Evolutionary conservation across 2,329 filamentous ascomycete genomes (phyloP).

Genomic region (Aspergillus sp.): DNA sequence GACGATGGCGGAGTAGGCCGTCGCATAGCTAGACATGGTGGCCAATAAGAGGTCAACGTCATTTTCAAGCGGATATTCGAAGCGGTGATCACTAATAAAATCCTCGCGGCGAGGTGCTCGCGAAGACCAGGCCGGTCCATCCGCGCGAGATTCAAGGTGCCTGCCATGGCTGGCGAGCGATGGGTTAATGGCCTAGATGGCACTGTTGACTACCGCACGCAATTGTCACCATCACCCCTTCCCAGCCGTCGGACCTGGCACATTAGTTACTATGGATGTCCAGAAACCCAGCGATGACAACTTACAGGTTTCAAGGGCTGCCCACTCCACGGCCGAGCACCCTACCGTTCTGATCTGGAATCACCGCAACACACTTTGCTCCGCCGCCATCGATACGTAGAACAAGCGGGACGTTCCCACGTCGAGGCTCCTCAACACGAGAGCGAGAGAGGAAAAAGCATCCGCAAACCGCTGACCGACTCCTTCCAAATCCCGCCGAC

Average conservation of each 20-base stretch:
- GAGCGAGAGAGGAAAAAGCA: conserved; percentile 18
- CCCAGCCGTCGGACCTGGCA: conserved; percentile 27
- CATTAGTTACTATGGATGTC: background rate
- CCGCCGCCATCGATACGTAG: conserved; percentile 51
- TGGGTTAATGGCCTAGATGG: conserved; percentile 16
- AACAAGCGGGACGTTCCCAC: conserved; percentile 20
- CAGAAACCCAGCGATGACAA: background rate
- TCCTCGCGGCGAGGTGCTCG: background rate
- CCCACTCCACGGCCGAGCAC: conserved; percentile 34
- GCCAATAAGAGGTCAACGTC: conserved; percentile 48
- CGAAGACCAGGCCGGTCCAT: conserved; percentile 42
- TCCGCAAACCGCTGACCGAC: conserved; percentile 28
- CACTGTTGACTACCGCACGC: conserved; percentile 24
- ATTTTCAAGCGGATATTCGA: conserved; percentile 36
- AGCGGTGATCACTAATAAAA: conserved; percentile 34
- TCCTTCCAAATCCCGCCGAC: conserved; percentile 27
- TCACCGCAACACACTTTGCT: conserved; percentile 48
- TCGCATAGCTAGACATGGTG: conserved; percentile 22
- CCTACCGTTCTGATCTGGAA: conserved; percentile 31
- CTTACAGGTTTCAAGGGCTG: conserved; percentile 49
- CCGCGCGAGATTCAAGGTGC: conserved; percentile 37
- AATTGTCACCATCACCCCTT: conserved; percentile 35
- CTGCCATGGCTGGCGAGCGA: background rate
- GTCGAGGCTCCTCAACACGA: background rate
- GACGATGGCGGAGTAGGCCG: conserved; percentile 33